Base-by-base conservation (phyloP, 2,329 filamentous ascomycete species). In the Cladophialophora exuberans region DNA sequence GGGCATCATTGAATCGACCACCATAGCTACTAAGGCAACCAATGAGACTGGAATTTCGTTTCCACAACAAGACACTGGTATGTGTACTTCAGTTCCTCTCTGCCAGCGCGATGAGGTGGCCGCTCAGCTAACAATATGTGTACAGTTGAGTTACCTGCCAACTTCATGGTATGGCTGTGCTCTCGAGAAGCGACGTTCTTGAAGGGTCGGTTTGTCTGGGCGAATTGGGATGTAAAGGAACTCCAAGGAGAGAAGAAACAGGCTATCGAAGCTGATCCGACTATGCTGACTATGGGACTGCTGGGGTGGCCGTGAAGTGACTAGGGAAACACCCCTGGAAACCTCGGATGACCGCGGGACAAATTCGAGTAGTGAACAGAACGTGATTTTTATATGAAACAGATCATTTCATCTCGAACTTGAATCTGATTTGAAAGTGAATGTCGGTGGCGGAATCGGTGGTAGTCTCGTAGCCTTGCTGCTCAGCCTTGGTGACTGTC, bases 151-250 rank as follows among this genome's bases (percentile, higher is more conserved):
- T 69, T 79, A 9, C 66, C 73, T 0, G 73, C 67, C 0, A 64
- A 72, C 54, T 79, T 79, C 59, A 58, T 66, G 4, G 69, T 79
- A 3, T 80, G 77, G 77, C 64, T 75, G 31, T 68, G 72, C 0
- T 73, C 70, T 22, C 60, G 70, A 1, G 76, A 81, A 56, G 76
- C 78, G 0, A 61, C 54, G 4, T 80, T 81, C 56, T 61, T 81
- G 33, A 75, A 72, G 31, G 69, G 73, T 2, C 76, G 73, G 41
- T 75, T 75, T 20, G 61, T 80, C 0, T 80, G 75, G 73, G 70
- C 73, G 6, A 76, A 76, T 15, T 82, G 77, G 78, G 79, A 82
- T 63, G 71, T 80, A 0, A 70, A 77, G 28, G 78, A 81, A 58
- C 69, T 81, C 22, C 75, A 75, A 61, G 65, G n/a, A 25, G 17